phyloP scores from a whole-genome alignment of 179 eudicot species.

The Silene noctiflora region DNA sequence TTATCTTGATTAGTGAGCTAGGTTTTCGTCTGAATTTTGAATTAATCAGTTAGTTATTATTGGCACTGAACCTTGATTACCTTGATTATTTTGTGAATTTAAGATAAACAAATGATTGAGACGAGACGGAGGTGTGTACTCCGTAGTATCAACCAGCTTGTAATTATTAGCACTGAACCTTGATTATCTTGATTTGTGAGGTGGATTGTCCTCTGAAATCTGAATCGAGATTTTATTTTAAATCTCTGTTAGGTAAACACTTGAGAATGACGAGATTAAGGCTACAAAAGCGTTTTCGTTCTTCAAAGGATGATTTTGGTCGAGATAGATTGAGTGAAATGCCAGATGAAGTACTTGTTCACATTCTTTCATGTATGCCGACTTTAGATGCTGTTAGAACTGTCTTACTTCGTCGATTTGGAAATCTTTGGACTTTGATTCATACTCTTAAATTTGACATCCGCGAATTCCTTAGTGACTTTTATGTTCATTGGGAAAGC shows the following conservation, averaged over 20 bases:
- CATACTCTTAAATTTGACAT: not conserved
- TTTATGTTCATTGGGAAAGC: too few species aligned
- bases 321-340: constrained; percentile 21
- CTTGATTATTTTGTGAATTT: too few species aligned
- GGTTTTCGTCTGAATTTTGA: too few species aligned
- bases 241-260: not conserved
- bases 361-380: constrained; percentile 22
- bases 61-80: too few species aligned
- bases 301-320: not conserved
- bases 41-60: too few species aligned
- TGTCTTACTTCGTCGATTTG: constrained; percentile 12
- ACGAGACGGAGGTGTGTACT: too few species aligned
- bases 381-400: constrained; percentile 23
- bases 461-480: not conserved
- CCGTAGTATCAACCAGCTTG: too few species aligned
- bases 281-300: not conserved
- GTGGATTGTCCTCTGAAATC: not conserved
- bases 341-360: constrained; percentile 18
- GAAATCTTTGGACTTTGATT: constrained; percentile 17
- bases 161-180: not conserved
- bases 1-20: too few species aligned
- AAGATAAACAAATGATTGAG: too few species aligned
- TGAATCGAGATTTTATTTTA: not conserved
- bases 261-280: not conserved
- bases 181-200: not conserved